These are phyloP conservation scores for Penicillium expansum DNA, from an alignment of 2,329 filamentous ascomycete species.

Conservation along the genomic window DNA sequence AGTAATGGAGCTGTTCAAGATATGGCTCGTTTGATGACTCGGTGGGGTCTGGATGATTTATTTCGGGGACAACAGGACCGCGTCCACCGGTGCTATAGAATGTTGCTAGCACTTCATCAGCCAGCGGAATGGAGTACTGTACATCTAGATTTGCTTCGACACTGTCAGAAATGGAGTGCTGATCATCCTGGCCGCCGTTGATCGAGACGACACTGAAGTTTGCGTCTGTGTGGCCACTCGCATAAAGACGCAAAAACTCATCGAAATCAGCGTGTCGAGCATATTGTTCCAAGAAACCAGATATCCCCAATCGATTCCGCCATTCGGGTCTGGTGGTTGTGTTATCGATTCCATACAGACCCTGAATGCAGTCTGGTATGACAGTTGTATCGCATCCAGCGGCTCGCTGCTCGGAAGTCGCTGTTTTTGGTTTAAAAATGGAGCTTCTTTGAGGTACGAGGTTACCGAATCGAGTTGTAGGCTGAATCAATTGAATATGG, in stretches of 20 bases:
- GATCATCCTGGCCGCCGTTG: constrained; percentile 54
- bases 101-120: constrained; percentile 53
- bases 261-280: constrained; percentile 56
- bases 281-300: constrained; percentile 52
- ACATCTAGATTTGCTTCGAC: constrained; percentile 64
- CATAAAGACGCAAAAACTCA: constrained; percentile 55
- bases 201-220: constrained; percentile 59
- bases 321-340: constrained; percentile 30
- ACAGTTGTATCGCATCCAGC: constrained; percentile 42
- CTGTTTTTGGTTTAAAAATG: constrained; percentile 15
- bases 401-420: constrained; percentile 20
- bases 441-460: constrained; percentile 45
- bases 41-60: constrained; percentile 39
- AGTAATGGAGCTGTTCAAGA: constrained; percentile 60
- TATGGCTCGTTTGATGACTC: constrained; percentile 64
- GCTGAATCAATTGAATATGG: constrained; percentile 62
- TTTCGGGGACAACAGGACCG: constrained; percentile 52
- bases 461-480: constrained; percentile 61
- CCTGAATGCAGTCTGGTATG: constrained; percentile 50
- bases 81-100: constrained; percentile 61
- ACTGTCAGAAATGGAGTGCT: constrained; percentile 44
- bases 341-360: constrained; percentile 48
- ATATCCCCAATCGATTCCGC: constrained; percentile 45
- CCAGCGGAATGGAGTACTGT: constrained; percentile 58
- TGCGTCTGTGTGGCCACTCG: constrained; percentile 50